A percentile compares a stretch with the other conserved stretches of the same genome.
Conservation (phyloP, 1,284 basidiomycete species). For the Naganishia liquefaciens region DNA sequence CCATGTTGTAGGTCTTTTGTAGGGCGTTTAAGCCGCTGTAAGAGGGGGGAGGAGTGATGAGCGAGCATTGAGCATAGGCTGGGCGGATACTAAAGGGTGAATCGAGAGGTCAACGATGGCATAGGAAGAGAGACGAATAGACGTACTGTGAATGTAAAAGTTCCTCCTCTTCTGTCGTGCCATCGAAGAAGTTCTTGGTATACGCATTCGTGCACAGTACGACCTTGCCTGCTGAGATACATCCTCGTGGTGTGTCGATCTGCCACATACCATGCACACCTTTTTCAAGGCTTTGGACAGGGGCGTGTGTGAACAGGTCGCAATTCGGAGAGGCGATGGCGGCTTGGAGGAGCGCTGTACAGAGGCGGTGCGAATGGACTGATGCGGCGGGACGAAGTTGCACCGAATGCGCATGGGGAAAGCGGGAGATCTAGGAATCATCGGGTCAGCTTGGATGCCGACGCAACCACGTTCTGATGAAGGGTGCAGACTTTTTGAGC, state of each 20-base stretch:
- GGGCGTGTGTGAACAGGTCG: slow-evolving; percentile 3
- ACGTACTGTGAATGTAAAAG: slow-evolving; percentile 27
- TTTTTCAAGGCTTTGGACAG: neutral
- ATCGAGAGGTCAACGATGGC: neutral
- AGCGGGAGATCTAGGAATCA: neutral
- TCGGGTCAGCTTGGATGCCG: too few species aligned
- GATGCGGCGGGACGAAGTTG: slow-evolving; percentile 8
- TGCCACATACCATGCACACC: slow-evolving; percentile 20
- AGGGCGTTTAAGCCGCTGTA: slow-evolving; percentile 35
- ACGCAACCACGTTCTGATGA: too few species aligned
- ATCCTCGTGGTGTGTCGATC: slow-evolving; percentile 35
- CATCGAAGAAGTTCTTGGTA: slow-evolving; percentile 38
- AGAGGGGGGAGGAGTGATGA: slow-evolving; percentile 40
- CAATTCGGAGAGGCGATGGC: slow-evolving; percentile 2
- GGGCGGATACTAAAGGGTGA: slow-evolving; percentile 36
- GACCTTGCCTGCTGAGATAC: slow-evolving; percentile 35
- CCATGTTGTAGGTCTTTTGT: slow-evolving; percentile 38
- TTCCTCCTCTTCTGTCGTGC: slow-evolving; percentile 20
- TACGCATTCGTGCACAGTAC: slow-evolving; percentile 43
- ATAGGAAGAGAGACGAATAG: neutral
- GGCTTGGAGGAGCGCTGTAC: neutral
- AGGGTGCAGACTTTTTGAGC: slow-evolving; percentile 38
- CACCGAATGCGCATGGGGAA: neutral
- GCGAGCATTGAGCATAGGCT: slow-evolving; percentile 35
- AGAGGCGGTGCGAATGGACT: slow-evolving; percentile 14